Conservation (phyloP, 345 rosid genomes). For the Psidium friedrichsthalianum region DNA sequence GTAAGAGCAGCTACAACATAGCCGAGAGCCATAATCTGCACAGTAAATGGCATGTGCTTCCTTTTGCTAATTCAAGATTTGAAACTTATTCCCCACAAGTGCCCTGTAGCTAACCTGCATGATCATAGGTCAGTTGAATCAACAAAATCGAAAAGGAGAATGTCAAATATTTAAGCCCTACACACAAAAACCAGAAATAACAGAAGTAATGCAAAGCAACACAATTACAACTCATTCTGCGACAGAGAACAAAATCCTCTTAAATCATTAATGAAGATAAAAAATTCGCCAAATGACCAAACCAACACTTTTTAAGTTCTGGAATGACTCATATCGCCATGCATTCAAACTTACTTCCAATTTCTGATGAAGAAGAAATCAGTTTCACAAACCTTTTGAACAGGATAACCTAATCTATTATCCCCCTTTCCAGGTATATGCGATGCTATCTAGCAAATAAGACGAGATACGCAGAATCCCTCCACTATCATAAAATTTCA, state of each 20-base stretch:
- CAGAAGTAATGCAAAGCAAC: no score
- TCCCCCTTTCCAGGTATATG: neutral
- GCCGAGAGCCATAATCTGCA: conserved; percentile 11
- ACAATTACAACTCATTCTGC: no score
- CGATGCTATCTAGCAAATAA: neutral
- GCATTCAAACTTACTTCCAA: neutral
- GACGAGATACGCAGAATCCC: neutral
- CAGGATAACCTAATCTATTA: neutral
- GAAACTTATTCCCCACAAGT: neutral
- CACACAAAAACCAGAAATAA: neutral
- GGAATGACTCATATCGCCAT: neutral
- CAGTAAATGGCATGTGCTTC: neutral
- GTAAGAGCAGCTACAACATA: conserved; percentile 4
- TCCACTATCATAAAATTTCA: neutral
- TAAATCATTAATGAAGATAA: no score
- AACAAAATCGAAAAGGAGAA: neutral
- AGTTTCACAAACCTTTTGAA: neutral
- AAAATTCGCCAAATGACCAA: no score
- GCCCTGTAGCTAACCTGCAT: neutral
- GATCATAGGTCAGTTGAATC: neutral
- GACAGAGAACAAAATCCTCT: no score
- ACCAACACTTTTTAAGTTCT: no score
- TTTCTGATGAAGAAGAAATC: neutral
- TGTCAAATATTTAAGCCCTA: neutral
- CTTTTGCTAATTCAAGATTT: conserved; percentile 3